phyloP scores from a whole-genome alignment of 495 filamentous ascomycete genomes.

The Podospora comata region DNA sequence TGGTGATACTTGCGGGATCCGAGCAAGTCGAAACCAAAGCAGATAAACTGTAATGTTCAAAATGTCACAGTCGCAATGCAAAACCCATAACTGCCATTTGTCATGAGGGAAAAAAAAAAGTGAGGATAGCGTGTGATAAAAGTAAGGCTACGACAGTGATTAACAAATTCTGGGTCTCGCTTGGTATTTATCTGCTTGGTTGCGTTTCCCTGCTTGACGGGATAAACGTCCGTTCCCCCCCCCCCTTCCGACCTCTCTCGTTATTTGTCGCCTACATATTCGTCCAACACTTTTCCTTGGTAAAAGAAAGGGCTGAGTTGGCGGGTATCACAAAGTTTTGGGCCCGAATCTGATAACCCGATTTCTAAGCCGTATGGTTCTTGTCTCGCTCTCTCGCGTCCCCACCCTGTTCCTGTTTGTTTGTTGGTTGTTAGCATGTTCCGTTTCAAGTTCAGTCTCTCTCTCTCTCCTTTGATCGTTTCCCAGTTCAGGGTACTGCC shows the following conservation, averaged over 20 bases:
- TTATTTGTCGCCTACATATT: not conserved
- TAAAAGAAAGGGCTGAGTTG: not conserved
- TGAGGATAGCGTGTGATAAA: not conserved
- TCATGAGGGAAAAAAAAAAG: not conserved
- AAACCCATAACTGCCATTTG: not conserved
- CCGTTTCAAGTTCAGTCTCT: not conserved
- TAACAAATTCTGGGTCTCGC: not conserved
- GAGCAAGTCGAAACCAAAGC: too few species aligned
- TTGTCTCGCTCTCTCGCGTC: not conserved
- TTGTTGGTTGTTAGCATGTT: not conserved
- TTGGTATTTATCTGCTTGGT: not conserved
- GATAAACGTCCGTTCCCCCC: not conserved
- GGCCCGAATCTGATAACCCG: not conserved
- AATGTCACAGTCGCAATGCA: too few species aligned
- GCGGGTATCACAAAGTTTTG: not conserved
- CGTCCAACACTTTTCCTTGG: not conserved
- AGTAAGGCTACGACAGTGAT: conserved; percentile 1
- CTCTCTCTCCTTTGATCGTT: not conserved
- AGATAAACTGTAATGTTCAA: too few species aligned
- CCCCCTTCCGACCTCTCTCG: not conserved
- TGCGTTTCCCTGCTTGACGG: not conserved
- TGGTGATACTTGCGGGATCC: not conserved
- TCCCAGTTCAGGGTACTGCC: not conserved
- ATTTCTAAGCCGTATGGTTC: not conserved
- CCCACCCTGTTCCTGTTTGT: not conserved